A percentile compares a stretch with the other conserved stretches of the same genome.
phyloP scores from a whole-genome alignment of 495 filamentous ascomycete species.

The Lepidopterella palustris region DNA sequence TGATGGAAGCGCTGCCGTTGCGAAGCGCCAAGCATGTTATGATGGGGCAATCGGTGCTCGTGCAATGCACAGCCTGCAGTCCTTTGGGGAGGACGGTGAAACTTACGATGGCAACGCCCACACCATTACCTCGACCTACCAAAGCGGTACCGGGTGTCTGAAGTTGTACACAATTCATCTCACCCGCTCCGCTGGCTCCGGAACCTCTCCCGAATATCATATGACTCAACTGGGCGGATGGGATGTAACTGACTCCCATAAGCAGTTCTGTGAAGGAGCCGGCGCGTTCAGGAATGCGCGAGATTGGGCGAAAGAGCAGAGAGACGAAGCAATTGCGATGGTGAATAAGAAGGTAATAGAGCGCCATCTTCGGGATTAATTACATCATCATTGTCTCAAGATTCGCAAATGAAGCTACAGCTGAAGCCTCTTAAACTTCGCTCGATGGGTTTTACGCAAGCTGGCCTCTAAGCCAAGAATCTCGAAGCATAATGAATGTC shows the following conservation, averaged over 20 bases:
- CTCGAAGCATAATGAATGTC: no score
- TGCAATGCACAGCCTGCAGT: conserved; percentile 15
- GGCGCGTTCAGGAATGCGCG: conserved; percentile 37
- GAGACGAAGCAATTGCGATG: conserved; percentile 30
- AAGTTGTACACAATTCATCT: conserved; percentile 39
- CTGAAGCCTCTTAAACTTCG: no score
- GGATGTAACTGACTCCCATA: conserved; percentile 28
- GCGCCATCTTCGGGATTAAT: no score
- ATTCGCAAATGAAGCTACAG: no score
- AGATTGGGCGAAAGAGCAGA: conserved; percentile 35
- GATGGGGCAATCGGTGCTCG: conserved; percentile 21
- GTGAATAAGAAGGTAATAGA: conserved; percentile 9
- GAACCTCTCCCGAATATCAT: conserved; percentile 35
- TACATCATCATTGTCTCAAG: no score
- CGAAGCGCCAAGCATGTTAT: not conserved
- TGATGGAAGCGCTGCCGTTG: not conserved
- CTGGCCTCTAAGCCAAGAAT: no score
- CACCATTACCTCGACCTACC: conserved; percentile 33
- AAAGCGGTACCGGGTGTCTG: conserved; percentile 33
- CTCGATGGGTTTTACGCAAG: no score
- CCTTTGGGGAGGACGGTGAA: conserved; percentile 3
- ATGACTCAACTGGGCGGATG: conserved; percentile 39
- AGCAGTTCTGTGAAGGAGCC: conserved; percentile 35
- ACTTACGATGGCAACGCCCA: conserved; percentile 19
- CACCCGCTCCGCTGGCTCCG: conserved; percentile 19